Base-by-base conservation (phyloP, 1,284 basidiomycete genomes). In the Ganoderma lucidum region DNA sequence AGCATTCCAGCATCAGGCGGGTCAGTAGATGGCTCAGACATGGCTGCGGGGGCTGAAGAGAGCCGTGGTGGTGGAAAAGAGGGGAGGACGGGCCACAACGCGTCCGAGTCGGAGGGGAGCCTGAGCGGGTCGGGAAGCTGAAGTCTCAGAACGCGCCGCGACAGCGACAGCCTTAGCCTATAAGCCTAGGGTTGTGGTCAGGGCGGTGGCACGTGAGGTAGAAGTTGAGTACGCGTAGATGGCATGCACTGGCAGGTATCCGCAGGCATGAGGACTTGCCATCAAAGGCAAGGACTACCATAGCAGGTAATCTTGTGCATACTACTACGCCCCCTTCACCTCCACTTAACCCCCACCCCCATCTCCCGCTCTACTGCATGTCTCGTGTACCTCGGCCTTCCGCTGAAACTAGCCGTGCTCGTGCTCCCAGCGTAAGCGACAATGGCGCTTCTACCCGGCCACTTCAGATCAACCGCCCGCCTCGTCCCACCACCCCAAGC, bases 361-460 rank as follows among this genome's bases (percentile, higher is more conserved):
- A 41, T 58, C 66, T 30, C 62, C 12, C 39, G 39, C 61, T 32
- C 51, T 41, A 15, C 66, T 60, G 56, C 63, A 90, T 90, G 88
- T 89, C 88, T 77, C 84, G 87, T 74, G 82, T 83, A 69, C 85
- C 87, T 64, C 64, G 67, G n/a, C 87, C 86, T 73, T 84, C 87
- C 2, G 48, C 70, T 17, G 71, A 74, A 69, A 64, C 73, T 19
- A 71, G 78, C 60, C 77, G 80, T 62, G 66, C 75, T 19, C 51
- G 73, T 63, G 68, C 75, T 61, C 67, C 78, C 60, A 71, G 73
- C 48, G 67, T 67, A 32, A 75, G 67, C 68, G 75, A 76, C 15
- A 75, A 77, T 73, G 77, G 75, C 51, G 62, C 72, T 63, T 41
- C 78, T 19, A 86, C 83, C 35, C 79, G 86, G 60, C 89, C 89